A percentile compares a stretch with the other conserved stretches of the same genome.
These are phyloP conservation scores for Musa troglodytarum DNA, from an alignment of 176 grass and related monocot genomes.

Conservation along the genomic window DNA sequence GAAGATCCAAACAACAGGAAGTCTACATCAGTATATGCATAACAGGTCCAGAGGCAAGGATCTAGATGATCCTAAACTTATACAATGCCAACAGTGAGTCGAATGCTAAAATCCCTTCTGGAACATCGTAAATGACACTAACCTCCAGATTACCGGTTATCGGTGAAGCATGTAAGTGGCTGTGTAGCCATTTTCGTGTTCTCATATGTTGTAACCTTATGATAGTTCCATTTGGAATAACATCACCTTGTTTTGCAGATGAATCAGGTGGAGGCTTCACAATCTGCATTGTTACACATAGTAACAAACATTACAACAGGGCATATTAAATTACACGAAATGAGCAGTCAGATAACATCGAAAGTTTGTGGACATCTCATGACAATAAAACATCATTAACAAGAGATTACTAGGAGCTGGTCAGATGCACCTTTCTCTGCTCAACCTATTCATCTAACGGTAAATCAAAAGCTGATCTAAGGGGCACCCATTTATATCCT, in stretches of 20 bases:
- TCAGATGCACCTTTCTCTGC: too few species aligned
- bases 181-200: conserved; percentile 20
- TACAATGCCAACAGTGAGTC: background rate
- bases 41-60: too few species aligned
- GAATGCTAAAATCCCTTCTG: background rate
- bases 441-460: too few species aligned
- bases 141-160: conserved; percentile 17
- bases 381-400: background rate
- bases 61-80: too few species aligned
- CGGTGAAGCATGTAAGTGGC: conserved; percentile 18
- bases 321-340: background rate
- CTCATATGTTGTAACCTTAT: conserved; percentile 16
- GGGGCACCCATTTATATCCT: background rate
- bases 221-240: conserved; percentile 9
- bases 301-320: background rate
- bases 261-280: conserved; percentile 4
- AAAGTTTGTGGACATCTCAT: background rate
- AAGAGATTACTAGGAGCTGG: background rate
- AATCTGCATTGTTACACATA: background rate
- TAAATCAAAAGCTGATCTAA: background rate
- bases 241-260: conserved; percentile 20
- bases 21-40: too few species aligned
- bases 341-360: background rate
- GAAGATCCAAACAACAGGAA: too few species aligned
- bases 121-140: background rate